Conservation (phyloP, 805 yeast species). For the Zygosaccharomyces pseudorouxii region DNA sequence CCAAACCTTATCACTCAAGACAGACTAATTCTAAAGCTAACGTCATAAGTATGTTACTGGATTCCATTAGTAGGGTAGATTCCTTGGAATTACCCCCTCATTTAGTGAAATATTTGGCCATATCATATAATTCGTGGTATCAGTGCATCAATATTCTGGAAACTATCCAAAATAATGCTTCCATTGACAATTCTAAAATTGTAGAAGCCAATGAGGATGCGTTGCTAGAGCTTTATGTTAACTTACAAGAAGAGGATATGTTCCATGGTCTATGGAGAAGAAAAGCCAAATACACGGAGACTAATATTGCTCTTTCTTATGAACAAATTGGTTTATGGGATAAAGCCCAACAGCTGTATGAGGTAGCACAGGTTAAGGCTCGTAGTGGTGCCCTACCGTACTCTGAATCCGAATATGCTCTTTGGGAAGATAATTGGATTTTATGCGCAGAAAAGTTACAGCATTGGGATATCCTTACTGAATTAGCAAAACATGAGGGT, state of each 20-base stretch:
- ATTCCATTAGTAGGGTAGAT: constrained; percentile 72
- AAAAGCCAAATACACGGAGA: constrained; percentile 89
- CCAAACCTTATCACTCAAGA: constrained; percentile 89
- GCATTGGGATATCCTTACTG: constrained; percentile 97
- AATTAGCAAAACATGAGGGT: constrained; percentile 95
- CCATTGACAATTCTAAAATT: constrained; percentile 65
- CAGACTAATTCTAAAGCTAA: constrained; percentile 85
- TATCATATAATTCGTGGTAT: constrained; percentile 87
- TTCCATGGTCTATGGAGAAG: constrained; percentile 98
- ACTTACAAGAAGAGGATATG: constrained; percentile 91
- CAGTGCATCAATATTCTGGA: constrained; percentile 83
- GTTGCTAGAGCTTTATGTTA: constrained; percentile 79
- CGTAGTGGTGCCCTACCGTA: constrained; percentile 92
- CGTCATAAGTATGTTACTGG: constrained; percentile 77
- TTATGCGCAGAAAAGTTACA: constrained; percentile 94
- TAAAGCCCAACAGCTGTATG: constrained; percentile 88
- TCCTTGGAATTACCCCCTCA: constrained; percentile 88
- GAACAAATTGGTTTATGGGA: constrained; percentile 96
- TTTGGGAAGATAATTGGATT: constrained; percentile 99
- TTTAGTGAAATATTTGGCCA: constrained; percentile 79
- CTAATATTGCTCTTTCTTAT: constrained; percentile 85
- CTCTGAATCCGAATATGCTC: constrained; percentile 87
- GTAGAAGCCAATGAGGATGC: constrained; percentile 88
- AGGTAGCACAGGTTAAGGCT: constrained; percentile 94
- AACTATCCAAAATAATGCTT: constrained; percentile 53